Evolutionary conservation across 75 land plant species (phyloP).

Genomic region (Picea sitchensis): DNA sequence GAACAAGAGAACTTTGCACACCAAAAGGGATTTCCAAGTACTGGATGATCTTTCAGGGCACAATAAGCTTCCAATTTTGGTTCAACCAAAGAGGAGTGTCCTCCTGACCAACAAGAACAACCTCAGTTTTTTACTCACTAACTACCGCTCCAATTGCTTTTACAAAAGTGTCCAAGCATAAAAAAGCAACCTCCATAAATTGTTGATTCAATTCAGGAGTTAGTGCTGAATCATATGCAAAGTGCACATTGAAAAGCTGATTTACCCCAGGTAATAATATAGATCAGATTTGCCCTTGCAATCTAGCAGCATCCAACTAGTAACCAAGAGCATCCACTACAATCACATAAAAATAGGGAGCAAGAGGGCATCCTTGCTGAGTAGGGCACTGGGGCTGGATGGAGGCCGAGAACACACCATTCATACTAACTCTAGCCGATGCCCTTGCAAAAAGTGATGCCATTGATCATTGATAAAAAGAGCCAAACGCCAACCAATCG

Average conservation of each 20-base stretch:
- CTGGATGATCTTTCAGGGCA: no score
- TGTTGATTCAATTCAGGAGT: not conserved
- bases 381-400: not conserved
- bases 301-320: not conserved
- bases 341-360: not conserved
- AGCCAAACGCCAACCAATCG: no score
- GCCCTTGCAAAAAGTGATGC: not conserved
- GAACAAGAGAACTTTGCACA: no score
- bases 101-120: not conserved
- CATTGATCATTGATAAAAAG: no score
- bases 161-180: not conserved
- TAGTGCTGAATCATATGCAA: not conserved
- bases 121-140: not conserved
- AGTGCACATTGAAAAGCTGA: not conserved
- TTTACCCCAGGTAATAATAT: not conserved
- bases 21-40: no score
- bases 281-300: not conserved
- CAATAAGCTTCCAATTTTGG: no score
- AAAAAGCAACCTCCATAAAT: not conserved
- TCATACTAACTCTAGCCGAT: no score
- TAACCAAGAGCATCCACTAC: not conserved
- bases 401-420: not conserved
- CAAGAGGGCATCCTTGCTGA: not conserved
- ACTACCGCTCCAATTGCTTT: not conserved
- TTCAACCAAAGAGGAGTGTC: not conserved